Evolutionary conservation across 164 flowering plant species (phyloP).

Genomic region (Kingdonia uniflora): DNA sequence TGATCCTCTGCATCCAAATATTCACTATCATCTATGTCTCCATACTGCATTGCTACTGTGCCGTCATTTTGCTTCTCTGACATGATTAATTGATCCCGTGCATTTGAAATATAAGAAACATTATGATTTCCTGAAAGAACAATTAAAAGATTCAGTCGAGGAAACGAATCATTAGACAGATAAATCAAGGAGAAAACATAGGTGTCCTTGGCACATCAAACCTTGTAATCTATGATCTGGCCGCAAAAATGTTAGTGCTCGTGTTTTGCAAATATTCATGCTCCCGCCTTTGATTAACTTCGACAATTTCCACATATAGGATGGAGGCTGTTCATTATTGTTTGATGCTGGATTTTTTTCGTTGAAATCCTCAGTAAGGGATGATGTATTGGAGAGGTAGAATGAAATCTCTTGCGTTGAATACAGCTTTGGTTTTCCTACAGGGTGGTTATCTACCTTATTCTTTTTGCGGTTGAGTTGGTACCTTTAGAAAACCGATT

Average conservation of each 20-base stretch:
- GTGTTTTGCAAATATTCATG: conserved; percentile 61
- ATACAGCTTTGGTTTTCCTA: conserved; percentile 32
- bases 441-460: conserved; percentile 40
- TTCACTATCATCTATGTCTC: conserved; percentile 55
- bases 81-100: conserved; percentile 49
- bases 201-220: conserved; percentile 13
- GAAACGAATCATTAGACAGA: not conserved
- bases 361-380: conserved; percentile 44
- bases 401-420: conserved; percentile 23
- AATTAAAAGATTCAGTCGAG: conserved; percentile 5
- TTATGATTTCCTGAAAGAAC: conserved; percentile 30
- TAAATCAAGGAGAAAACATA: not conserved
- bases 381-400: conserved; percentile 23
- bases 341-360: conserved; percentile 24
- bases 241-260: conserved; percentile 42
- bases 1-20: conserved; percentile 42
- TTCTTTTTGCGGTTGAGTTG: conserved; percentile 62
- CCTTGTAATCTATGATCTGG: conserved; percentile 65
- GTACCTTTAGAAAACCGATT: conserved; percentile 32
- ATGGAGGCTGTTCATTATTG: conserved; percentile 13
- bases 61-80: conserved; percentile 75
- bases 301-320: conserved; percentile 33
- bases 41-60: conserved; percentile 63
- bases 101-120: conserved; percentile 30
- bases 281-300: conserved; percentile 76